These are phyloP conservation scores for Candida endomychidarum DNA, from an alignment of 805 yeast genomes.

Conservation along the genomic window DNA sequence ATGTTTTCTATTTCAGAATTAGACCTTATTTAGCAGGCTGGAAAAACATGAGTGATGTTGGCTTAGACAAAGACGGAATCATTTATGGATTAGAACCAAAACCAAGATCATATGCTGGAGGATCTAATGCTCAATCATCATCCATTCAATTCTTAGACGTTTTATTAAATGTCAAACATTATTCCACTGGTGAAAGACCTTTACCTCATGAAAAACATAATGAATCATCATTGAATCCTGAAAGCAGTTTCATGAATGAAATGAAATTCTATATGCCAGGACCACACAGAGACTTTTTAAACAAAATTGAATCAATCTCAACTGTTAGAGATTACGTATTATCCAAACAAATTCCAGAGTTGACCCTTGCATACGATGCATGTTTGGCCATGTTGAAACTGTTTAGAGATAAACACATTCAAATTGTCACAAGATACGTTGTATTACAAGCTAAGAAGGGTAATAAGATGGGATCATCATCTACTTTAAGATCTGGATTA, in stretches of 20 bases:
- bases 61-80: slow-evolving; percentile 69
- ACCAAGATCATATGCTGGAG: slow-evolving; percentile 72
- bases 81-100: slow-evolving; percentile 64
- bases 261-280: slow-evolving; percentile 93
- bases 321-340: slow-evolving; percentile 65
- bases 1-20: slow-evolving; percentile 79
- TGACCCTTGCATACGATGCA: slow-evolving; percentile 78
- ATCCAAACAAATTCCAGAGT: slow-evolving; percentile 47
- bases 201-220: slow-evolving; percentile 16
- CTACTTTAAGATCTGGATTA: slow-evolving; percentile 65
- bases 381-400: slow-evolving; percentile 84
- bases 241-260: slow-evolving; percentile 63
- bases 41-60: slow-evolving; percentile 87
- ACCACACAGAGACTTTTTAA: slow-evolving; percentile 73
- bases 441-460: slow-evolving; percentile 71
- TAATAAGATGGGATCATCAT: slow-evolving; percentile 51
- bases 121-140: slow-evolving; percentile 92
- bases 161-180: slow-evolving; percentile 71
- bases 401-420: slow-evolving; percentile 91
- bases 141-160: slow-evolving; percentile 85
- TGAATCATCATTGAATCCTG: slow-evolving; percentile 11
- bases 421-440: slow-evolving; percentile 85
- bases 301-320: slow-evolving; percentile 56
- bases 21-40: slow-evolving; percentile 94
- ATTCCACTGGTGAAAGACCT: slow-evolving; percentile 66